These are phyloP conservation scores for Plenodomus lindquistii DNA, from an alignment of 2,329 filamentous ascomycete genomes.

Conservation along the genomic window DNA sequence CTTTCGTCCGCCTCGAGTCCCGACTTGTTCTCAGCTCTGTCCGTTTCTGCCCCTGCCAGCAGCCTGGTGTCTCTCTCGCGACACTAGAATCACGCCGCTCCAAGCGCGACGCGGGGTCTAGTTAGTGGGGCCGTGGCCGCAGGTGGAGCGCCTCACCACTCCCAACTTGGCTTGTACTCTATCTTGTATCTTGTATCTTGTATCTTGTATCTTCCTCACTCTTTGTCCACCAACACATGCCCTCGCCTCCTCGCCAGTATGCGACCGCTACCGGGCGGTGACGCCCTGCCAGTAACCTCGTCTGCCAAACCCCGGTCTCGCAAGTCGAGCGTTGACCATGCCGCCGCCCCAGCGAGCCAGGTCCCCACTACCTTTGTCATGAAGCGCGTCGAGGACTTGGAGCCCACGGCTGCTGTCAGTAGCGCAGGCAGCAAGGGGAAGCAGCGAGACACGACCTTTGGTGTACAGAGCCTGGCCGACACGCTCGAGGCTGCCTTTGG, in stretches of 20 bases:
- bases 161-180: too few species aligned
- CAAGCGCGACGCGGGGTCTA: conserved; percentile 19
- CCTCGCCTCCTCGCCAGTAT: conserved; percentile 18
- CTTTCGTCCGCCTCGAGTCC: conserved; percentile 2
- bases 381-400: conserved; percentile 56
- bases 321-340: conserved; percentile 45
- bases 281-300: conserved; percentile 33
- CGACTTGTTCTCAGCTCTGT: conserved; percentile 1
- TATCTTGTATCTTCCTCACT: conserved; percentile 3
- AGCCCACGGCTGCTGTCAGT: conserved; percentile 41
- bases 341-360: conserved; percentile 31
- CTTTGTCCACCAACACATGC: conserved; percentile 5
- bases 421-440: conserved; percentile 14
- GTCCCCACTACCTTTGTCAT: conserved; percentile 64
- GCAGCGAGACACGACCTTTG: conserved; percentile 54
- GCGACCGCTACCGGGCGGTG: conserved; percentile 43
- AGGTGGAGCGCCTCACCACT: conserved; percentile 14
- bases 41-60: conserved; percentile 1
- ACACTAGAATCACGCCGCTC: conserved; percentile 14
- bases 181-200: conserved; percentile 6
- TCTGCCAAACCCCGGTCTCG: conserved; percentile 39
- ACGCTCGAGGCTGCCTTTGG: conserved; percentile 52
- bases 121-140: conserved; percentile 19
- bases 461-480: conserved; percentile 62
- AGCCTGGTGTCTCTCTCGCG: conserved; percentile 12